These are phyloP conservation scores for Baudoinia panamericana DNA, from an alignment of 495 filamentous ascomycete genomes.

Conservation along the genomic window DNA sequence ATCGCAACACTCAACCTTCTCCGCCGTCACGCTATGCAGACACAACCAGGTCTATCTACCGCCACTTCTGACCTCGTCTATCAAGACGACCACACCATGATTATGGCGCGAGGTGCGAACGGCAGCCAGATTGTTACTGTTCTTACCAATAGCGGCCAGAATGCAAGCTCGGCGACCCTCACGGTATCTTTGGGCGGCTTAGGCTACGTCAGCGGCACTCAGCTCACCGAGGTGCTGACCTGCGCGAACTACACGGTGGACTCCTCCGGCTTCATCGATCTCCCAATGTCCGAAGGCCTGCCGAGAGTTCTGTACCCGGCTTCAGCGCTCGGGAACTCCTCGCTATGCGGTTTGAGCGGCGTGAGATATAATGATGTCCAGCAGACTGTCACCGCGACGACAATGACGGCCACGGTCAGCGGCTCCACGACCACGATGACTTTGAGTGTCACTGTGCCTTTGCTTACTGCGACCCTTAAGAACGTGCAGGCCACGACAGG, in stretches of 20 bases:
- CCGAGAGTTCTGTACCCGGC: slow-evolving; percentile 21
- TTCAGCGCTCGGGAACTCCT: slow-evolving; percentile 23
- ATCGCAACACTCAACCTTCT: slow-evolving; percentile 46
- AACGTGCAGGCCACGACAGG: too few species aligned
- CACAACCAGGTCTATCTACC: slow-evolving; percentile 31
- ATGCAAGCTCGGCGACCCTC: slow-evolving; percentile 33
- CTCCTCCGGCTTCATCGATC: slow-evolving; percentile 11
- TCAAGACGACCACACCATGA: slow-evolving; percentile 42
- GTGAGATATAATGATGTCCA: background rate
- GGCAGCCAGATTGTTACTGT: slow-evolving; percentile 45
- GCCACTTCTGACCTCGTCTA: slow-evolving; percentile 40
- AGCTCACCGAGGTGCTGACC: slow-evolving; percentile 35
- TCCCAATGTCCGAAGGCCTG: slow-evolving; percentile 18
- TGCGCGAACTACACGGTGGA: slow-evolving; percentile 33
- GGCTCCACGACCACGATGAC: background rate
- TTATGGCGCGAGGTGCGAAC: slow-evolving; percentile 48
- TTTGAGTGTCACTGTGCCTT: too few species aligned
- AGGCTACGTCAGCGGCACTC: slow-evolving; percentile 28
- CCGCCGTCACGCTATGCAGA: slow-evolving; percentile 40
- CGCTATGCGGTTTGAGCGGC: slow-evolving; percentile 3
- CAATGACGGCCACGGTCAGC: slow-evolving; percentile 1
- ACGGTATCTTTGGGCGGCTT: slow-evolving; percentile 30
- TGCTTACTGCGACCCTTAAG: too few species aligned
- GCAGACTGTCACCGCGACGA: background rate
- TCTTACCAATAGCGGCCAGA: slow-evolving; percentile 43